These are phyloP conservation scores for Lumnitzera littorea DNA, from an alignment of 345 rosid species.

Conservation along the genomic window DNA sequence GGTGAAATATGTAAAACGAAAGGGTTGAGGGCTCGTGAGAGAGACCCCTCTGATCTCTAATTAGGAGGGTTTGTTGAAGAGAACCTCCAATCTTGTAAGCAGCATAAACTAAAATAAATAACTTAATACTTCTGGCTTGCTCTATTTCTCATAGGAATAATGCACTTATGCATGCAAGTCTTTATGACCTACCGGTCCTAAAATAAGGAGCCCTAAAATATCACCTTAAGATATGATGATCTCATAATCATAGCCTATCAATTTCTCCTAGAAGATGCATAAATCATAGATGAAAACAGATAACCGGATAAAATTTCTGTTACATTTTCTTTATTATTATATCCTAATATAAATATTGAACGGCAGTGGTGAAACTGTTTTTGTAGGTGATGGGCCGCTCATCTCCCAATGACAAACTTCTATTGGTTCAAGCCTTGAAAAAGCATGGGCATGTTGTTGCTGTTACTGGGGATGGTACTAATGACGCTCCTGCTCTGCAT, in stretches of 20 bases:
- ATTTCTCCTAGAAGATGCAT: not conserved
- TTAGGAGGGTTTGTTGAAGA: too few relatives aligned
- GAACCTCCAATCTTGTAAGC: too few relatives aligned
- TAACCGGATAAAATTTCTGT: not conserved
- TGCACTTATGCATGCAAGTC: too few relatives aligned
- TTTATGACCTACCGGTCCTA: too few relatives aligned
- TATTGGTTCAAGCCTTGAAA: constrained; percentile 79
- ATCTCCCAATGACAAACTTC: constrained; percentile 84
- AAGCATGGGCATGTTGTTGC: constrained; percentile 73
- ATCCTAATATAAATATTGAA: not conserved
- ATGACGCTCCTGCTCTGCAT: constrained; percentile 90
- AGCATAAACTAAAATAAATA: too few relatives aligned
- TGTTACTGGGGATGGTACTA: constrained; percentile 93
- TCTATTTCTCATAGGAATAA: too few relatives aligned
- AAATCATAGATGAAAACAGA: not conserved
- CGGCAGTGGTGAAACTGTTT: not conserved
- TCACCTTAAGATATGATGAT: too few relatives aligned
- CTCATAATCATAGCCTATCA: not conserved
- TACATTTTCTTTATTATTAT: not conserved
- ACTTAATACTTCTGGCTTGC: too few relatives aligned
- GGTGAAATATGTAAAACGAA: too few relatives aligned
- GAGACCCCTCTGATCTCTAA: too few relatives aligned
- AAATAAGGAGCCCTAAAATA: too few relatives aligned
- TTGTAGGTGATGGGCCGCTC: constrained; percentile 90
- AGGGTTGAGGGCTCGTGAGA: too few relatives aligned